Base-by-base conservation (phyloP, 352 stramenopile species). In the Pythium aristosporum region DNA sequence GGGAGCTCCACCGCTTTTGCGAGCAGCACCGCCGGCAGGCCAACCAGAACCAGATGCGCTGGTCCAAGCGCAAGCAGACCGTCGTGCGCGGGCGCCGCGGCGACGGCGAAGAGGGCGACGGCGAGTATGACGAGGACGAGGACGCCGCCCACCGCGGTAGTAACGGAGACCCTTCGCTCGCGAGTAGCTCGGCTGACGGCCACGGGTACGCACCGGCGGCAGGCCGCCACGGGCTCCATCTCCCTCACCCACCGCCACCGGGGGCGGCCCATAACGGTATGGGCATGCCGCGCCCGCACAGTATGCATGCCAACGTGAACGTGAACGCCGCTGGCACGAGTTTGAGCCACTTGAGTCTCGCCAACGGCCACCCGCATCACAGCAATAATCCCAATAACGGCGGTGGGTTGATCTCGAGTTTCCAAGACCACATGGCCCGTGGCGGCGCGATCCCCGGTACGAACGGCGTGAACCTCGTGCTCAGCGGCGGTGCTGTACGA, bases 1-100 rank as follows among this genome's bases (percentile, higher is more conserved):
- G 71, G n/a, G 67, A 72, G 39, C 61, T 74, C 41, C 71, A 77
- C 54, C 55, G 62, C 52, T 65, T 75, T 41, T 77, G 71, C 57
- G 69, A 75, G 36, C 55, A 67, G 32, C 71, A 77, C 53, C 67
- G 71, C 2, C 60, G 56, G 13, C 65, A 73, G 44, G 71, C 71
- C 23, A 75, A 77, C 47, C 62, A 73, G 41, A 71, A 67, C 48
- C 71, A 77, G 58, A 67, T 61, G 60, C 60, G 60, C 13, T 67
- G 60, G 60, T 57, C 43, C 34, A 60, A 61, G 42, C 60, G 60
- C 43, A 67, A 67, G 44, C 60, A 67, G 44, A 67, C 60, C 30
- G 60, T 67, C 34, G 37, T 66, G n/a, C 60, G 60, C 37, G 36
- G 39, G 21, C 58, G 60, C 52, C 60, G 60, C 36, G 51, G 60